Base-by-base conservation (phyloP, 768 basidiomycete genomes). In the Strobilomyces echinocephalus region DNA sequence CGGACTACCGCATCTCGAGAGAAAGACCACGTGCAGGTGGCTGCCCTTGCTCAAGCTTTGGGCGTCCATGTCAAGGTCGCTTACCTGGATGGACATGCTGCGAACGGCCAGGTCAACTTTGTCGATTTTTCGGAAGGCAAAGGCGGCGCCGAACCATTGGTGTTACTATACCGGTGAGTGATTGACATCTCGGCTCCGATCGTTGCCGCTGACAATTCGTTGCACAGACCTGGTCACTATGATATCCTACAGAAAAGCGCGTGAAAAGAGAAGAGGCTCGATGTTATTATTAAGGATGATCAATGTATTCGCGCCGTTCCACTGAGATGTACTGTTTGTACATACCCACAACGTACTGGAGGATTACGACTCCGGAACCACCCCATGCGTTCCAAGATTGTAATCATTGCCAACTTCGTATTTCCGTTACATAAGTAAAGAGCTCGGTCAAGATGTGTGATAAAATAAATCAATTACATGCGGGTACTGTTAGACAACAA, bases 21-120 rank as follows among this genome's bases (percentile, higher is more conserved):
- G 21, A 47, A 67, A 83, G 93, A 95, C 60, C 85, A 95, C 58
- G 84, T 87, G 11, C 88, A 91, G 62, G 87, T 95, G 57, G 79
- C 79, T 34, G 92, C 93, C 1, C 74, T 95, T 11, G 79, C 85
- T 16, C 74, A 80, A 33, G 87, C 85, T 0, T 70, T 95, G 28
- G 68, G 78, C 20, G 70, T 89, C 46, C 84, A 86, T 47, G 71
- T 94, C 47, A 76, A 80, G 50, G 78, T 94, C 35, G 89, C 90
- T 1, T 93, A 92, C 68, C 78, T 97, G 26, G 91, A 91, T 68
- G 85, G 89, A 2, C 79, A 75, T 15, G 71, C 74, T 39, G 18
- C 54, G 12, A 56, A 72, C 8, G 82, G 77, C 24, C 67, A 72
- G 20, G 85, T 91, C 43, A 80, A 83, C 61, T 88, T 90, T 69